phyloP scores from a whole-genome alignment of 495 filamentous ascomycete species.

The Penicillium paxilli region DNA sequence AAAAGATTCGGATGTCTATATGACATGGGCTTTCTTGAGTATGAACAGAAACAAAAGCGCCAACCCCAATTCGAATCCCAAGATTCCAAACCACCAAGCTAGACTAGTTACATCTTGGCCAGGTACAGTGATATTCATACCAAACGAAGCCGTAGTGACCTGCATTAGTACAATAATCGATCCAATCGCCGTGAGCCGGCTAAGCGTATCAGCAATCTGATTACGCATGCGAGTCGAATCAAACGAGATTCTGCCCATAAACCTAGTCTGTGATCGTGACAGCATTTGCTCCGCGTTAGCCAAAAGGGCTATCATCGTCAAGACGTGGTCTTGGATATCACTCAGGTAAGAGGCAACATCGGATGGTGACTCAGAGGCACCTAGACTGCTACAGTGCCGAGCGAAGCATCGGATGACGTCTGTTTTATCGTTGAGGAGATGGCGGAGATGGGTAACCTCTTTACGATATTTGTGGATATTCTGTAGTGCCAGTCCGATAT shows the following conservation, averaged over 20 bases:
- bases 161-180: conserved; percentile 89
- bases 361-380: conserved; percentile 76
- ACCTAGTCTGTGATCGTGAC: conserved; percentile 81
- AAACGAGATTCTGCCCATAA: conserved; percentile 83
- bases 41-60: conserved; percentile 11
- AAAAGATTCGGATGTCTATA: neutral
- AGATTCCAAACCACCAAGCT: conserved; percentile 70
- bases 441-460: conserved; percentile 82
- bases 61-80: conserved; percentile 52
- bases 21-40: conserved; percentile 3
- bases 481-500: conserved; percentile 74
- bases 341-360: conserved; percentile 89
- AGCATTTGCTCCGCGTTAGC: conserved; percentile 93
- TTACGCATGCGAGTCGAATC: conserved; percentile 77
- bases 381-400: conserved; percentile 85
- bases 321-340: conserved; percentile 93
- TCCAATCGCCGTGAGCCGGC: conserved; percentile 82
- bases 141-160: conserved; percentile 83
- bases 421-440: conserved; percentile 85
- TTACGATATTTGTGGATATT: conserved; percentile 84
- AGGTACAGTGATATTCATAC: conserved; percentile 90
- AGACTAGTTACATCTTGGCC: conserved; percentile 51
- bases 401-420: conserved; percentile 92
- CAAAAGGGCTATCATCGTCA: conserved; percentile 92
- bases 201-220: conserved; percentile 68